These are phyloP conservation scores for Nannochloropsis oceanica DNA, from an alignment of 108 stramenopile species.

Conservation along the genomic window DNA sequence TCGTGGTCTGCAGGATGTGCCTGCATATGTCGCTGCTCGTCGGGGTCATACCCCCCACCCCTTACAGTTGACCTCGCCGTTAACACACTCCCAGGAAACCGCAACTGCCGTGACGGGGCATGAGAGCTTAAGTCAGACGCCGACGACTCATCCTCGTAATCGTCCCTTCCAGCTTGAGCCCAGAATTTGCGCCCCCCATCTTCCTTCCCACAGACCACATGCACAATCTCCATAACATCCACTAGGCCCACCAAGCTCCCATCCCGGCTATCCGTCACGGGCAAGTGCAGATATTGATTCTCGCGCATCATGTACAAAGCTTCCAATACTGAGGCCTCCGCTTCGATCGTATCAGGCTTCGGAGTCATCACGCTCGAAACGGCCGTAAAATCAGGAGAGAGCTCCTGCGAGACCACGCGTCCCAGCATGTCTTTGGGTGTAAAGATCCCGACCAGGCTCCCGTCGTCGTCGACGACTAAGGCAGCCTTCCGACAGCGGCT, in stretches of 20 bases:
- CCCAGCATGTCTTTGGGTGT: conserved; percentile 86
- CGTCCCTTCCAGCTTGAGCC: not conserved
- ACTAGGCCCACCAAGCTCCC: conserved; percentile 74
- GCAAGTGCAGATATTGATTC: conserved; percentile 74
- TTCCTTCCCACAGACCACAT: conserved; percentile 32
- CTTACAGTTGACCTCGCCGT: not conserved
- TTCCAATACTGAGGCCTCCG: conserved; percentile 67
- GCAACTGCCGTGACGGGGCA: not conserved
- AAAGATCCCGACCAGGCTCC: conserved; percentile 64
- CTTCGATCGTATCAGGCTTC: conserved; percentile 66
- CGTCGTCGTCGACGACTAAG: conserved; percentile 57
- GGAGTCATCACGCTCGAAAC: conserved; percentile 72
- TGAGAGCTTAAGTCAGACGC: not conserved
- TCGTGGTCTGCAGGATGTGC: not conserved
- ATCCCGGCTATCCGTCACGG: conserved; percentile 54
- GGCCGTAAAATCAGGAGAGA: conserved; percentile 50
- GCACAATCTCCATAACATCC: conserved; percentile 83
- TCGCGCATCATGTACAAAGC: conserved; percentile 82
- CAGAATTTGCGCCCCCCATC: not conserved
- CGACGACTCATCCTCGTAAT: not conserved
- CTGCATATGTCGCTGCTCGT: not conserved
- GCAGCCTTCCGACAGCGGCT: conserved; percentile 66
- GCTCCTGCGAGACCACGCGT: conserved; percentile 62
- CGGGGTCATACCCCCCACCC: not conserved
- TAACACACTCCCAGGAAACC: not conserved